Percentiles rank a stretch among this genome's conserved stretches.
These are phyloP conservation scores for Cymbopogon flexuosus DNA, from an alignment of 202 grass and related monocot species.

Conservation along the genomic window DNA sequence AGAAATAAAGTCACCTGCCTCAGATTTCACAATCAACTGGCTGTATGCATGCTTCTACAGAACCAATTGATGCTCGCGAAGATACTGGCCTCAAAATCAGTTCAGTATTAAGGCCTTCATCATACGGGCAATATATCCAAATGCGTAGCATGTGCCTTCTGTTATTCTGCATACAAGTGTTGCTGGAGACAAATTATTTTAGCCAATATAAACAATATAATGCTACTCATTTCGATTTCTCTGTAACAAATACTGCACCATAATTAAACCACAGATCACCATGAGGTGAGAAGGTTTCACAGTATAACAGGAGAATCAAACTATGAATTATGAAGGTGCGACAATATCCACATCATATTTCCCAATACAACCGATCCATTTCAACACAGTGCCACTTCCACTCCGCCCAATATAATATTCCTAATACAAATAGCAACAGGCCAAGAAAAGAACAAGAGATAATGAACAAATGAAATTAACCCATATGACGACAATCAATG, in stretches of 20 bases:
- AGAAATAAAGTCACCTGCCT: too few species aligned
- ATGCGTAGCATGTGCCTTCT: too few species aligned
- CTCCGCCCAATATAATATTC: too few species aligned
- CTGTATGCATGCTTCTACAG: not conserved
- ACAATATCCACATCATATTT: slow-evolving; percentile 42
- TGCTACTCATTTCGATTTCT: not conserved
- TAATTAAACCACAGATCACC: not conserved
- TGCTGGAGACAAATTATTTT: not conserved
- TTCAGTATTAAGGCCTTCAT: not conserved
- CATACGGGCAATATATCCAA: not conserved
- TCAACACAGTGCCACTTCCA: too few species aligned
- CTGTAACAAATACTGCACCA: not conserved
- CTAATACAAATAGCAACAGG: too few species aligned
- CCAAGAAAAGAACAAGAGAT: too few species aligned
- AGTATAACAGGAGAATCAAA: not conserved
- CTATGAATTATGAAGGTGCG: not conserved
- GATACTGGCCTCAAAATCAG: too few species aligned
- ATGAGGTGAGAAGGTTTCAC: not conserved
- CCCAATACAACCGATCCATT: not conserved
- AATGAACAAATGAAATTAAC: too few species aligned
- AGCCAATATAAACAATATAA: not conserved
- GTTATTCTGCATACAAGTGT: not conserved
- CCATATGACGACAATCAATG: too few species aligned
- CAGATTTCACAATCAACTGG: not conserved
- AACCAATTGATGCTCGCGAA: not conserved